Conservation (phyloP, 768 basidiomycete species). For the Auriscalpium orientale region DNA sequence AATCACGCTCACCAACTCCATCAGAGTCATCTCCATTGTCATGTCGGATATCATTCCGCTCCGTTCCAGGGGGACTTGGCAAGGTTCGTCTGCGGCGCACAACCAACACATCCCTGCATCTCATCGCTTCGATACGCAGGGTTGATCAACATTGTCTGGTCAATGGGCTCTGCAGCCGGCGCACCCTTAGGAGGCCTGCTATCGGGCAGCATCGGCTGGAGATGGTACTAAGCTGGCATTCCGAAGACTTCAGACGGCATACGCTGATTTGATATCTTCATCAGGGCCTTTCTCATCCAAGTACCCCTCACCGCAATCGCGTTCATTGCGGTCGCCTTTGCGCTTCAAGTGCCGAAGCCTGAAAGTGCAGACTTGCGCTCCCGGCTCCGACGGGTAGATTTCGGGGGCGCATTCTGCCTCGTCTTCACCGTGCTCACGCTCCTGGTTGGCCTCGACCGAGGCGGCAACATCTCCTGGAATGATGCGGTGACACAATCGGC, state of each 20-base stretch:
- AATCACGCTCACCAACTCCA: not conserved
- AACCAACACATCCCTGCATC: not conserved
- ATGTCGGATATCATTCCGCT: slow-evolving; percentile 61
- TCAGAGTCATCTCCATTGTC: slow-evolving; percentile 54
- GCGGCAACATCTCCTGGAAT: slow-evolving; percentile 26
- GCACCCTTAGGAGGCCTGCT: slow-evolving; percentile 59
- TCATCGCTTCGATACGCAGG: slow-evolving; percentile 24
- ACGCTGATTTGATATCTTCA: not conserved
- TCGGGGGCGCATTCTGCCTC: slow-evolving; percentile 48
- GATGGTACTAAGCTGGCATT: slow-evolving; percentile 35
- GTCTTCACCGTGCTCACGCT: slow-evolving; percentile 49
- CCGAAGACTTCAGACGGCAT: too few species aligned
- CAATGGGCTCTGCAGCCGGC: slow-evolving; percentile 48
- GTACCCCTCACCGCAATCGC: slow-evolving; percentile 52
- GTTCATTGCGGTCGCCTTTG: slow-evolving; percentile 42
- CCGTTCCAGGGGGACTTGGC: slow-evolving; percentile 60
- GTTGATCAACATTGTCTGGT: slow-evolving; percentile 52
- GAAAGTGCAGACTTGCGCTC: slow-evolving; percentile 34
- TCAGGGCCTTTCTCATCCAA: slow-evolving; percentile 50
- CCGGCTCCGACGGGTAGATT: slow-evolving; percentile 58
- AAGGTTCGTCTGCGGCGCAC: slow-evolving; percentile 32
- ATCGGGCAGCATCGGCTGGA: slow-evolving; percentile 59
- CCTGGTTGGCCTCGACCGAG: slow-evolving; percentile 46
- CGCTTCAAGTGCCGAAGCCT: slow-evolving; percentile 44
- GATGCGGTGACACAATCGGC: slow-evolving; percentile 17